Conservation (phyloP, 345 rosid species). For the Aquilaria malaccensis region DNA sequence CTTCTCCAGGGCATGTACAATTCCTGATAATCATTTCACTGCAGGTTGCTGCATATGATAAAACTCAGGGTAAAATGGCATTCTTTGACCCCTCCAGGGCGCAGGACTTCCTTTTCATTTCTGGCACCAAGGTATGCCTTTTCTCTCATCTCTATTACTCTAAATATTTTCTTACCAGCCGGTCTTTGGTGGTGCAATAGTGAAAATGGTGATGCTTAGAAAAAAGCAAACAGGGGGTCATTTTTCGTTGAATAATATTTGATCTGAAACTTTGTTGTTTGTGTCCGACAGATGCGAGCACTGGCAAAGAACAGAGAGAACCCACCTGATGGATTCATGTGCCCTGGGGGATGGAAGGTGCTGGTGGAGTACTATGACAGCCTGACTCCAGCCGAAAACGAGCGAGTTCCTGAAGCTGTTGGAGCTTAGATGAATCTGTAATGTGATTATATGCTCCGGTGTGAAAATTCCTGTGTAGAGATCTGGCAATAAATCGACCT, state of each 20-base stretch:
- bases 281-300: slow-evolving; percentile 62
- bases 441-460: slow-evolving; percentile 20
- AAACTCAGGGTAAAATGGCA: slow-evolving; percentile 95
- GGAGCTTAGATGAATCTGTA: slow-evolving; percentile 34
- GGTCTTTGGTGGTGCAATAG: neutral
- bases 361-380: slow-evolving; percentile 85
- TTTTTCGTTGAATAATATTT: neutral
- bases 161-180: no score
- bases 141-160: neutral
- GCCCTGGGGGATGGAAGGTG: slow-evolving; percentile 95
- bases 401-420: slow-evolving; percentile 52
- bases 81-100: slow-evolving; percentile 93
- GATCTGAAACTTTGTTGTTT: slow-evolving; percentile 10
- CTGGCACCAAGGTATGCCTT: slow-evolving; percentile 80
- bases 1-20: slow-evolving; percentile 1
- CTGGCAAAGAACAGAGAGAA: slow-evolving; percentile 90
- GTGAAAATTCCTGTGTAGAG: slow-evolving; percentile 17
- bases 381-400: slow-evolving; percentile 40
- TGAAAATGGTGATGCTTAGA: neutral
- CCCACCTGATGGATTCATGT: slow-evolving; percentile 97
- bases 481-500: slow-evolving; percentile 17
- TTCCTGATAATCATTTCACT: neutral
- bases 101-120: slow-evolving; percentile 88
- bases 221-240: neutral
- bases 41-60: slow-evolving; percentile 95